Conservation (phyloP, 768 basidiomycete genomes). For the Thelephora aurantiotincta region DNA sequence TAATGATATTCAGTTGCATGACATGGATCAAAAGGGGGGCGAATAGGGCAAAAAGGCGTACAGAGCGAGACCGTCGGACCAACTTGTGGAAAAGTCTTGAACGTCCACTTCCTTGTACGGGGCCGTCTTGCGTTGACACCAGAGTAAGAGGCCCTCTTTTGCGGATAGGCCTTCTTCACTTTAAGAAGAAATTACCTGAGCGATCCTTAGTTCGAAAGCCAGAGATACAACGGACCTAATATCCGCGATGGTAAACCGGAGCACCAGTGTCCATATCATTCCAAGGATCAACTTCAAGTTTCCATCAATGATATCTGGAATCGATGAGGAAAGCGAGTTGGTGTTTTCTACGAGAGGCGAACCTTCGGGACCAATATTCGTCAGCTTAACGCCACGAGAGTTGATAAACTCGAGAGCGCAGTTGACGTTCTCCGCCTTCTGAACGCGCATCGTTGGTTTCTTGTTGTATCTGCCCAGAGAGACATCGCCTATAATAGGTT, state of each 20-base stretch:
- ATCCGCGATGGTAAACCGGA: constrained; percentile 95
- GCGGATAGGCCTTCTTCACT: constrained; percentile 99
- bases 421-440: constrained; percentile 97
- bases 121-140: constrained; percentile 95
- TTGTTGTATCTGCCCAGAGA: constrained; percentile 94
- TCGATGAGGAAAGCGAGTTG: constrained; percentile 3
- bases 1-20: background rate
- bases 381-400: constrained; percentile 85
- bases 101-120: constrained; percentile 88
- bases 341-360: background rate
- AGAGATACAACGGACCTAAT: constrained; percentile 60
- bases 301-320: constrained; percentile 94
- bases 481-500: constrained; percentile 46
- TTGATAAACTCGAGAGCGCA: constrained; percentile 94
- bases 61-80: constrained; percentile 94
- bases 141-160: constrained; percentile 90
- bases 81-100: constrained; percentile 84
- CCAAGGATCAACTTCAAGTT: constrained; percentile 96
- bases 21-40: background rate
- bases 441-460: constrained; percentile 80
- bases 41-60: constrained; percentile 26
- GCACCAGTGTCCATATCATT: constrained; percentile 97
- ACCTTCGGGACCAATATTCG: constrained; percentile 97
- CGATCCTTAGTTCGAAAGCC: background rate
- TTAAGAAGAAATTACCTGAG: constrained; percentile 1